Percentiles rank a stretch among this genome's conserved stretches.
phyloP scores from a whole-genome alignment of 306 rosid species.

The Cicer yamashitae region DNA sequence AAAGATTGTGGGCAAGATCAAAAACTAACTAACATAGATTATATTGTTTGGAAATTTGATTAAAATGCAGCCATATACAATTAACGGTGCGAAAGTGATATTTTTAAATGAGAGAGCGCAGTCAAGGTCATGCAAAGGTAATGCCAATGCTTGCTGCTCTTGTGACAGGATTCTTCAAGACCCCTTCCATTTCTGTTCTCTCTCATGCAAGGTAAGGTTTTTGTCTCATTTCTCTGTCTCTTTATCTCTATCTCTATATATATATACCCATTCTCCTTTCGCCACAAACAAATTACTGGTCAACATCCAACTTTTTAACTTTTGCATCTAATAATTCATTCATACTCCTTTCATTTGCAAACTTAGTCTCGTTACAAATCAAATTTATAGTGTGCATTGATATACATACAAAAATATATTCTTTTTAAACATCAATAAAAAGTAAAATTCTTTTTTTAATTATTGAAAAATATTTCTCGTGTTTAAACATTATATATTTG shows the following conservation, averaged over 20 bases:
- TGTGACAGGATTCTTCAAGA: slow-evolving; percentile 93
- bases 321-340: neutral
- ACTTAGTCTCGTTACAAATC: too few relatives aligned
- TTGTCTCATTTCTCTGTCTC: slow-evolving; percentile 22
- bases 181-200: slow-evolving; percentile 89
- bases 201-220: slow-evolving; percentile 83
- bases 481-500: too few relatives aligned
- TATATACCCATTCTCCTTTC: neutral
- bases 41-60: too few relatives aligned
- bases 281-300: neutral
- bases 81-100: slow-evolving; percentile 89
- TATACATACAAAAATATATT: too few relatives aligned
- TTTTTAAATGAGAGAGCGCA: slow-evolving; percentile 92
- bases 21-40: too few relatives aligned
- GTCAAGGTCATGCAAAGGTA: slow-evolving; percentile 70
- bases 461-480: too few relatives aligned
- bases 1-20: too few relatives aligned
- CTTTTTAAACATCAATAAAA: too few relatives aligned
- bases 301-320: neutral
- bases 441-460: too few relatives aligned
- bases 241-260: neutral
- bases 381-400: too few relatives aligned
- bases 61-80: slow-evolving; percentile 75
- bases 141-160: slow-evolving; percentile 76
- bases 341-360: neutral